Evolutionary conservation across 169 alveolate species (phyloP).

Genomic region (Pseudocohnilembus persalinus): DNA sequence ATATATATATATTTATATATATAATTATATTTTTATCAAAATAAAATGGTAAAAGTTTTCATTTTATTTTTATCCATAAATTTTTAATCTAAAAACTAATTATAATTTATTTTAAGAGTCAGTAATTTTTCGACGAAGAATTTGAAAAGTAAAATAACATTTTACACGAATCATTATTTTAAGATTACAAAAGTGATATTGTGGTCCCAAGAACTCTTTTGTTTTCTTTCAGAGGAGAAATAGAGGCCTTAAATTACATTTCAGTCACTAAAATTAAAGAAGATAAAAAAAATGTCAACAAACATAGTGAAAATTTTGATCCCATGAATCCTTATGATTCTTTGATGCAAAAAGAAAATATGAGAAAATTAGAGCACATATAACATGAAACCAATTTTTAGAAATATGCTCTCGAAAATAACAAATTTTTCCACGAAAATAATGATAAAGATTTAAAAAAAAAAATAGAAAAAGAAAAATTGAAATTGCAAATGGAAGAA

Average conservation of each 20-base stretch:
- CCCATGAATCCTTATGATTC: conserved; percentile 12
- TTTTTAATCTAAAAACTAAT: too few relatives aligned
- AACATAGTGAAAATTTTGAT: neutral
- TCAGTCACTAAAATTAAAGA: neutral
- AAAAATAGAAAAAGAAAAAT: neutral
- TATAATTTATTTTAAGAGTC: too few relatives aligned
- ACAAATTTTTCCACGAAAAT: too few relatives aligned
- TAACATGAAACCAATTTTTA: neutral
- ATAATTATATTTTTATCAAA: too few relatives aligned
- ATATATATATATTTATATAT: too few relatives aligned
- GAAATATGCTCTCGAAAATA: neutral
- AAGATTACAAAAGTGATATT: neutral
- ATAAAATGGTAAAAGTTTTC: too few relatives aligned
- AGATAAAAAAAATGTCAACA: neutral
- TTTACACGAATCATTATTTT: neutral
- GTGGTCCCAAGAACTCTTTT: neutral
- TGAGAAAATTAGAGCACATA: neutral
- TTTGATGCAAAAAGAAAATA: neutral
- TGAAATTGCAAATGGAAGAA: neutral
- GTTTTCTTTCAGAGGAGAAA: neutral
- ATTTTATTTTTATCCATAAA: neutral
- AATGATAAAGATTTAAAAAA: too few relatives aligned
- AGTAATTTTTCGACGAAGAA: too few relatives aligned
- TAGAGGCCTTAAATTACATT: neutral
- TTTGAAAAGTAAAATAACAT: too few relatives aligned